phyloP scores from a whole-genome alignment of 139 green algal species.

The Tetradesmus obliquus region DNA sequence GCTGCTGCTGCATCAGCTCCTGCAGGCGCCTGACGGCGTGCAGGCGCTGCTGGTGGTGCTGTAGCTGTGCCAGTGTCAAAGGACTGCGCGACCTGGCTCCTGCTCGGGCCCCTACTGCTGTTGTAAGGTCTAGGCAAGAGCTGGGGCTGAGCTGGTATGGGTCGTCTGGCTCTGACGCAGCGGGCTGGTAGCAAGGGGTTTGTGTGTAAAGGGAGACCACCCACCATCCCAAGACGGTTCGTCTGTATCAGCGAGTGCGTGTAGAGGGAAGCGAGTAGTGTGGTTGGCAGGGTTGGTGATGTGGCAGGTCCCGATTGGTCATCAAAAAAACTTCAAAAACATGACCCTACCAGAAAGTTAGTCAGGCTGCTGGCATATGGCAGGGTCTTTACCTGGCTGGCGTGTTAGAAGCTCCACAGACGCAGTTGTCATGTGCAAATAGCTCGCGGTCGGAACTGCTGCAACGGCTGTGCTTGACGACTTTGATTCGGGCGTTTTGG shows the following conservation, averaged over 20 bases:
- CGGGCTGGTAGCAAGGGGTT: not conserved
- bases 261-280: not conserved
- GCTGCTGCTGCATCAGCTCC: not conserved
- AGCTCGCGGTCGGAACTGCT: too few relatives aligned
- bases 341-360: not conserved
- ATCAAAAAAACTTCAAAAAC: not conserved
- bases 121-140: not conserved
- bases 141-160: not conserved
- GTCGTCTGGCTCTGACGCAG: not conserved
- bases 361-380: not conserved
- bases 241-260: not conserved
- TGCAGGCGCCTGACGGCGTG: not conserved
- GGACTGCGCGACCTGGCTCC: constrained; percentile 9
- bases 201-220: not conserved
- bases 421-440: not conserved
- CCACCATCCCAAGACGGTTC: not conserved
- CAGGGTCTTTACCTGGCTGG: not conserved
- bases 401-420: not conserved
- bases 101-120: not conserved
- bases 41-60: constrained; percentile 1
- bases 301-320: not conserved
- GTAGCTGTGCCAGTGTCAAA: constrained; percentile 8
- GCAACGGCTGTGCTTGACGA: too few relatives aligned
- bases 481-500: too few relatives aligned
- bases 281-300: not conserved